Percentiles rank a stretch among this genome's conserved stretches.
Conservation (phyloP, 2,329 filamentous ascomycete species). For the Apiospora malaysiana region DNA sequence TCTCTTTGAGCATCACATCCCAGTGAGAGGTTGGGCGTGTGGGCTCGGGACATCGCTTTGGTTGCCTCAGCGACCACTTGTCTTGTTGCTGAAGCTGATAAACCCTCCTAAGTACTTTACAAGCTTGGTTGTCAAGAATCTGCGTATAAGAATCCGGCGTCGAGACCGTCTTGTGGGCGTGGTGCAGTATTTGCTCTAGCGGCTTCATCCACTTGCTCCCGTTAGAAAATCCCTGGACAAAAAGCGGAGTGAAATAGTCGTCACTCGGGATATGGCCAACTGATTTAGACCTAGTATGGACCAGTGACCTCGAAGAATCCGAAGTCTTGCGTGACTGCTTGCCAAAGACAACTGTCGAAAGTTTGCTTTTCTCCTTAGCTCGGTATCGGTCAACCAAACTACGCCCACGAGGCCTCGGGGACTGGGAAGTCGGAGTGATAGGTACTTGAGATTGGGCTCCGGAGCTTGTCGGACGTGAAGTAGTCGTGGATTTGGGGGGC, state of each 20-base stretch:
- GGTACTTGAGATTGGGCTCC: constrained; percentile 32
- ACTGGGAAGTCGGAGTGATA: constrained; percentile 39
- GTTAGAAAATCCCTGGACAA: constrained; percentile 61
- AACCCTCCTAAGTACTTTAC: constrained; percentile 82
- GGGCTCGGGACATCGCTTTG: constrained; percentile 84
- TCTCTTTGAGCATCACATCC: constrained; percentile 87
- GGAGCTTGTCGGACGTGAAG: constrained; percentile 18
- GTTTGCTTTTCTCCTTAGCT: constrained; percentile 66
- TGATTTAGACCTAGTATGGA: constrained; percentile 47
- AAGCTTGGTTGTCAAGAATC: constrained; percentile 85
- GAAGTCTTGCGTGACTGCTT: constrained; percentile 62
- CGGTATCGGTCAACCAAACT: constrained; percentile 55
- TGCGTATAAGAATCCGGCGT: constrained; percentile 85
- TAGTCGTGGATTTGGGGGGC: constrained; percentile 9
- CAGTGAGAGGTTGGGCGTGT: constrained; percentile 77
- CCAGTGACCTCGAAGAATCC: constrained; percentile 50
- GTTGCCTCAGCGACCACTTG: constrained; percentile 90
- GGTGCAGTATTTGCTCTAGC: constrained; percentile 74
- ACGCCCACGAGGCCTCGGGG: constrained; percentile 33
- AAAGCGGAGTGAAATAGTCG: constrained; percentile 69
- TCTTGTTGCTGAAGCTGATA: constrained; percentile 91
- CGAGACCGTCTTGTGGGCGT: constrained; percentile 87
- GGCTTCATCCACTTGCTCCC: constrained; percentile 65
- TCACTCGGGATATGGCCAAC: constrained; percentile 54
- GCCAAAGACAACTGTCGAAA: constrained; percentile 80